Evolutionary conservation across 75 land plant genomes (phyloP), one percentile per base, ranked within the genome.

Genomic region (Adiantum capillusveneris): DNA sequence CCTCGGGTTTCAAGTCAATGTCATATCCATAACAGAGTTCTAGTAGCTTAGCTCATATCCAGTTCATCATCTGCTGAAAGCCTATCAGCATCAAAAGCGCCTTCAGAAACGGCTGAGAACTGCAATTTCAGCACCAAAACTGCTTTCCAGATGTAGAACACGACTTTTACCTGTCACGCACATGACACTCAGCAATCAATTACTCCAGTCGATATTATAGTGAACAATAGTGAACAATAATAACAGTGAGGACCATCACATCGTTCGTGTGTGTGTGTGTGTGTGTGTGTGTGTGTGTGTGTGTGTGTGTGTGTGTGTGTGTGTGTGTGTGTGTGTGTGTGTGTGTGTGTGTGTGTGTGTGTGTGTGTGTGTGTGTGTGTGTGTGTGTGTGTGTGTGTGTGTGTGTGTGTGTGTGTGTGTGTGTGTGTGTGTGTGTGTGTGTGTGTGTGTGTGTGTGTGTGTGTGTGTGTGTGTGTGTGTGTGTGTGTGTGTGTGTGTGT

Each of bases 371-470:
- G 49, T 46, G 49, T 46, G 6, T 46, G 49, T 46, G 49, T 17
- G 49, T 17, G 49, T 46, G 49, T 46, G 49, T 46, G 49, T 46
- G 49, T 46, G 49, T 46, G 49, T 46, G 49, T 46, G 49, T 46
- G 49, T 46, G 49, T 46, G 49, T 46, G 49, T 46, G 49, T 46
- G 49, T 46, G 49, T 46, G 49, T 46, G 49, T 46, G 49, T 46
- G 49, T 46, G 49, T 46, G 49, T 46, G 49, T 46, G 49, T 46
- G 49, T 46, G 49, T 46, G 49, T 46, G 49, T 46, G 49, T 46
- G 49, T 46, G 49, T 46, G 49, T 46, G 49, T 46, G 49, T 46
- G 49, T 46, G 49, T 46, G 49, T 46, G 49, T 46, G 49, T 17
- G 49, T 46, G 49, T 46, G 49, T 46, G 17, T 46, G 17, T 17